phyloP scores from a whole-genome alignment of 768 basidiomycete genomes.

The Russula sp. region DNA sequence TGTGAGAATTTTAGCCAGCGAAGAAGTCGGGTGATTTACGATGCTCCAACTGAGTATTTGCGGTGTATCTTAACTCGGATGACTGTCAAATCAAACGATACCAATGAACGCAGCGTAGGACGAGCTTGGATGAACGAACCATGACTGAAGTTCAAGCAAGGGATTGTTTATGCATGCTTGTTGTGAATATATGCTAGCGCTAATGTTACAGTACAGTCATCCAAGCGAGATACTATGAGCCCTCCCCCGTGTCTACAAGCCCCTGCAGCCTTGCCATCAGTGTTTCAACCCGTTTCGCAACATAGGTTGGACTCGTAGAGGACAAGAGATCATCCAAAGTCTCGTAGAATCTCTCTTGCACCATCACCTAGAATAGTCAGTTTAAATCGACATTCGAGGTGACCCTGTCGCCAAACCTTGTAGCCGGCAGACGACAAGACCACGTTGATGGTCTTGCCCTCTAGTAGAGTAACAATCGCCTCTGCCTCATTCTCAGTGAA shows the following conservation, averaged over 20 bases:
- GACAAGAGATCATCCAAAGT: constrained; percentile 20
- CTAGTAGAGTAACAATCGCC: constrained; percentile 13
- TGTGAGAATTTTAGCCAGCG: constrained; percentile 15
- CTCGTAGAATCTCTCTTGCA: constrained; percentile 10
- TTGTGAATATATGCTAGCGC: neutral
- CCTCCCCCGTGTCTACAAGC: neutral
- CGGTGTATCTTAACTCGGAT: constrained; percentile 90
- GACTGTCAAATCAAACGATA: constrained; percentile 40
- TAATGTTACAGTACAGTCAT: neutral
- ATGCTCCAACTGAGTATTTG: constrained; percentile 93
- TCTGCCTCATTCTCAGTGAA: constrained; percentile 8
- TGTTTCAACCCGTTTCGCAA: neutral
- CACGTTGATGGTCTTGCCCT: constrained; percentile 11
- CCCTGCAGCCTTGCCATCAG: constrained; percentile 8
- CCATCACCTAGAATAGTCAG: constrained; percentile 1
- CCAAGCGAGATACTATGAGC: neutral
- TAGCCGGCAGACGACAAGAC: constrained; percentile 14
- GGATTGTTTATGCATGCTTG: constrained; percentile 8
- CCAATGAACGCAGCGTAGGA: neutral
- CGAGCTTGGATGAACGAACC: constrained; percentile 18
- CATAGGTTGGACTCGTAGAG: constrained; percentile 11
- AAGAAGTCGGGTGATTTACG: constrained; percentile 43
- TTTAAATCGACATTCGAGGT: neutral
- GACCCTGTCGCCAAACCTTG: constrained; percentile 5
- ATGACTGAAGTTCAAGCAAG: neutral